Evolutionary conservation across 2,329 filamentous ascomycete species (phyloP).

Genomic region (Tolypocladium nubicola): DNA sequence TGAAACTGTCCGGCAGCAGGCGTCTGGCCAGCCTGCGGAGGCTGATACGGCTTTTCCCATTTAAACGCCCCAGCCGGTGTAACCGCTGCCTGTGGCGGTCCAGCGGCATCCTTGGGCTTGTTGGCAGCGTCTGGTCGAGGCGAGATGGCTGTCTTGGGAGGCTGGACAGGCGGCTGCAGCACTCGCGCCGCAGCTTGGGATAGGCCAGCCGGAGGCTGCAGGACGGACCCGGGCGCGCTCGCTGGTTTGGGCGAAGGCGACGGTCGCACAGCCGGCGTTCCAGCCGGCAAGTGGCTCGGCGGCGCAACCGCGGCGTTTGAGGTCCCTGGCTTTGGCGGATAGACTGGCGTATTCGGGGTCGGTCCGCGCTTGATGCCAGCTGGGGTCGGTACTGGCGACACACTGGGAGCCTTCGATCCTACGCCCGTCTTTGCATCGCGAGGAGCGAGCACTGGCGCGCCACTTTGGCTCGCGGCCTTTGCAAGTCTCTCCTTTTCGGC

Average conservation of each 20-base stretch:
- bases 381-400: slow-evolving; percentile 11
- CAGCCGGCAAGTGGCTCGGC: slow-evolving; percentile 16
- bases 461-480: slow-evolving; percentile 23
- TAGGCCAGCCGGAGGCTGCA: slow-evolving; percentile 25
- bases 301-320: slow-evolving; percentile 11
- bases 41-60: slow-evolving; percentile 32
- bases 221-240: slow-evolving; percentile 18
- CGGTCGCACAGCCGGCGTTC: slow-evolving; percentile 17
- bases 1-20: slow-evolving; percentile 15
- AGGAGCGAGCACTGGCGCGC: slow-evolving; percentile 19
- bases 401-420: slow-evolving; percentile 12
- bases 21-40: slow-evolving; percentile 14
- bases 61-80: slow-evolving; percentile 19
- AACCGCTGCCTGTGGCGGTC: slow-evolving; percentile 10
- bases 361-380: slow-evolving; percentile 15
- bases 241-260: slow-evolving; percentile 19
- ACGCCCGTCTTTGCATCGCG: slow-evolving; percentile 18
- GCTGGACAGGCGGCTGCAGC: slow-evolving; percentile 18
- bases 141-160: slow-evolving; percentile 19
- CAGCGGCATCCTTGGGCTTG: slow-evolving; percentile 17
- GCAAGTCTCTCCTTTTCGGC: slow-evolving; percentile 25
- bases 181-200: slow-evolving; percentile 19
- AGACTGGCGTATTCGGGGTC: slow-evolving; percentile 20
- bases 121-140: slow-evolving; percentile 21
- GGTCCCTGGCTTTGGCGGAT: slow-evolving; percentile 22